Evolutionary conservation across 257 asterid species (phyloP).

Genomic region (Nicotiana undulata): DNA sequence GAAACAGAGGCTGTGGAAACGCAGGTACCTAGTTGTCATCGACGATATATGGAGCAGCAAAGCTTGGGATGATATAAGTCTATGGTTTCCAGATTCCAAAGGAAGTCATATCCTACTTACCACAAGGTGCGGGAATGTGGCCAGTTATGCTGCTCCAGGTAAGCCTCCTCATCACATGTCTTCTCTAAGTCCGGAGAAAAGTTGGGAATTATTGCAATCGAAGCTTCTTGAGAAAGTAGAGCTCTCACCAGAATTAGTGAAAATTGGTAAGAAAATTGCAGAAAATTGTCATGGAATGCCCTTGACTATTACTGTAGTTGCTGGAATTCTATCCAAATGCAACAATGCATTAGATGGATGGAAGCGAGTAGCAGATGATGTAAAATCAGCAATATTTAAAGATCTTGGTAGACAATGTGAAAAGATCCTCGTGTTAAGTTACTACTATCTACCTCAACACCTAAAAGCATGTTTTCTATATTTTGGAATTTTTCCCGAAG

Average conservation of each 20-base stretch:
- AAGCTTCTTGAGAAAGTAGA: background rate
- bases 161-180: background rate
- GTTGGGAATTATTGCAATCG: constrained; percentile 6
- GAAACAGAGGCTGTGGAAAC: background rate
- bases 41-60: constrained; percentile 10
- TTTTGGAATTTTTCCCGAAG: too few species aligned
- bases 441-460: constrained; percentile 9
- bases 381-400: background rate
- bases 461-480: constrained; percentile 10
- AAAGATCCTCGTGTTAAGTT: constrained; percentile 7
- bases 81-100: constrained; percentile 11
- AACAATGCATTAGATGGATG: background rate
- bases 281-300: constrained; percentile 12
- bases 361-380: background rate
- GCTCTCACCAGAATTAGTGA: background rate
- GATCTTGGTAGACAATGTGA: background rate
- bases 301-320: background rate
- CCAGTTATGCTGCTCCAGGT: background rate
- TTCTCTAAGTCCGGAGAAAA: background rate
- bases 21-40: constrained; percentile 12
- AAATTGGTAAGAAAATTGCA: constrained; percentile 3
- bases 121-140: constrained; percentile 6
- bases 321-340: background rate
- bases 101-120: constrained; percentile 17
- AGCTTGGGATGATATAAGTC: constrained; percentile 2